These are phyloP conservation scores for Aphanomyces stellatus DNA, from an alignment of 352 stramenopile species.

Conservation along the genomic window DNA sequence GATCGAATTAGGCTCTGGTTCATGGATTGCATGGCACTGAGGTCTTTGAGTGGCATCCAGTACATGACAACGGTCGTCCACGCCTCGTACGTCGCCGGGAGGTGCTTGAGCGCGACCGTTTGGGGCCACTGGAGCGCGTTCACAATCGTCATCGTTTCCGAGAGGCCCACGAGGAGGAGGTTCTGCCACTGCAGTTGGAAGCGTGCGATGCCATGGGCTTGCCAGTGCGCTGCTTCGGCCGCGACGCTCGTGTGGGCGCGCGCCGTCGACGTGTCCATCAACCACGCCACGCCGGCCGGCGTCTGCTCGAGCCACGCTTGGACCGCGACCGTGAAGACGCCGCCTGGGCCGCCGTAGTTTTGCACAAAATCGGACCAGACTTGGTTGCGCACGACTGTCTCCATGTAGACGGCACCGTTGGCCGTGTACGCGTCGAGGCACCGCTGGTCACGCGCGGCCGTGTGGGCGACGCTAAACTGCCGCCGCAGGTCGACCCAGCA, in stretches of 20 bases:
- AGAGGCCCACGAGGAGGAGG: not conserved
- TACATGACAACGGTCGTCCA: slow-evolving; percentile 2
- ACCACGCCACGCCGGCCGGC: not conserved
- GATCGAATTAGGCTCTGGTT: not conserved
- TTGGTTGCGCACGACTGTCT: slow-evolving; percentile 3
- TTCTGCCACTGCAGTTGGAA: slow-evolving; percentile 12
- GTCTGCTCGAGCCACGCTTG: not conserved
- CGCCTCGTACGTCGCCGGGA: not conserved
- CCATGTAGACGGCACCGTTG: slow-evolving; percentile 12
- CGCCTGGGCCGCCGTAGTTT: not conserved
- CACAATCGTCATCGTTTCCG: slow-evolving; percentile 3
- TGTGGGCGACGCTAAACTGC: not conserved
- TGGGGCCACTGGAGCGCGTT: slow-evolving; percentile 1
- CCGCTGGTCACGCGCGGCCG: not conserved
- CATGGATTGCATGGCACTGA: not conserved
- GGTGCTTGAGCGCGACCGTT: not conserved
- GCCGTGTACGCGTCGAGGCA: not conserved
- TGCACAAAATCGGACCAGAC: not conserved
- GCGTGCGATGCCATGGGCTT: not conserved
- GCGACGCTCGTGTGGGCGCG: not conserved
- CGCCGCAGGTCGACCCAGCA: slow-evolving; percentile 1
- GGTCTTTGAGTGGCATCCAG: slow-evolving; percentile 3
- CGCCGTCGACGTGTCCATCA: not conserved
- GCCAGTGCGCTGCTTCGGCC: slow-evolving; percentile 1
- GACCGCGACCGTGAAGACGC: not conserved